Base-by-base conservation (phyloP, 805 yeast genomes). In the Komagataella pseudopastoris region DNA sequence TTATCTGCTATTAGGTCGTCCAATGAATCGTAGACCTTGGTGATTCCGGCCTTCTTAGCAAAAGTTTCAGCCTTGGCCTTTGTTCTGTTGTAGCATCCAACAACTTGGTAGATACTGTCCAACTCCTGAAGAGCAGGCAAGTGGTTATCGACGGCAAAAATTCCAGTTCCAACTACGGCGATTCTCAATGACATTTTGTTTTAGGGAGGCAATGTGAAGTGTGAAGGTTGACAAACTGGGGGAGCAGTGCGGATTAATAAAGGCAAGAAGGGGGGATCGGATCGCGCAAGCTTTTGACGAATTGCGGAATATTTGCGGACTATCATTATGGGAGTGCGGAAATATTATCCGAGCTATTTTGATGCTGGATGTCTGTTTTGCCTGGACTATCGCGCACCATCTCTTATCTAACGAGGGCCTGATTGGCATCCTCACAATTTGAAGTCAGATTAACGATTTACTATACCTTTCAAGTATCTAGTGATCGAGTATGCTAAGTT, bases 61-160 rank as follows among this genome's bases (percentile, higher is more conserved):
- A 88, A 91, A 3, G 66, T 72, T 61, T 80, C 84, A 16, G 98
- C 98, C 71, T 91, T 91, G 49, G 83, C 64, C 61, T 73, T 78
- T 46, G 96, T 86, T 69, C 97, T 78, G 73, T 90, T 91, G 70
- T 74, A 87, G 52, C 88, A 87, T 6, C 90, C 87, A 47, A 66
- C 70, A 6, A 88, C 80, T 49, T 73, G 70, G 59, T 85, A 76
- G 30, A 72, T 67, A 30, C 71, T 70, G 1, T 77, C 71, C 48
- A 74, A 64, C 49, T 76, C 69, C 59, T 78, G 68, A 49, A 81
- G 67, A 24, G 85, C 78, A 46, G 97, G 98, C 56, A 87, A 74
- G 64, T 91, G 98, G 52, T 77, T 73, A 56, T 84, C 87, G 24
- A 79, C 78, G 55, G 98, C 97, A 63, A 91, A 91, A 60, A 91